These are phyloP conservation scores for Arabidopsis suecica DNA, from an alignment of 345 rosid genomes.

Conservation along the genomic window DNA sequence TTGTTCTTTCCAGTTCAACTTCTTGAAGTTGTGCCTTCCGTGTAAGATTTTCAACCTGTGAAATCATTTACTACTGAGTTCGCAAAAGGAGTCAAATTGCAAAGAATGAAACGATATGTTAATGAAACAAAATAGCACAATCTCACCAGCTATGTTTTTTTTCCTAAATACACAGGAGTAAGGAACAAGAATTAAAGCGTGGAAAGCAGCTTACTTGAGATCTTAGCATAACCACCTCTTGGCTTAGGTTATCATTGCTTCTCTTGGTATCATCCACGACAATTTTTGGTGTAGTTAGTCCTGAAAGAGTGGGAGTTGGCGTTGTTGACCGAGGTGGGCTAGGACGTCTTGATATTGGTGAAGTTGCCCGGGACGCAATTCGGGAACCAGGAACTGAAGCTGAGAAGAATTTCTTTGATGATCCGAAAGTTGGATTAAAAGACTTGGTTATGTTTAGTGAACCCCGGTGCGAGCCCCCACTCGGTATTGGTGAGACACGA, in stretches of 20 bases:
- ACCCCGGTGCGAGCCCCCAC: conserved; percentile 82
- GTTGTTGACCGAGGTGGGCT: conserved; percentile 99
- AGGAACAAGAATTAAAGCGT: conserved; percentile 8
- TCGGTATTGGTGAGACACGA: conserved; percentile 96
- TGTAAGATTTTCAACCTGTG: conserved; percentile 90
- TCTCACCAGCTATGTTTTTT: conserved; percentile 29
- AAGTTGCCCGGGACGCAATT: conserved; percentile 97
- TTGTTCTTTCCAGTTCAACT: conserved; percentile 83
- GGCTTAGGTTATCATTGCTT: conserved; percentile 75
- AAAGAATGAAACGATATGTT: background rate
- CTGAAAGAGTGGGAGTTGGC: conserved; percentile 94
- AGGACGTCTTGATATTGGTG: conserved; percentile 92
- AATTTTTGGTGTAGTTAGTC: conserved; percentile 82
- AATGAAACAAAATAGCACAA: background rate
- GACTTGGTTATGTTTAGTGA: conserved; percentile 77
- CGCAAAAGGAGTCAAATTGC: conserved; percentile 6
- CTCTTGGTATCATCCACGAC: conserved; percentile 75
- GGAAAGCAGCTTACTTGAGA: conserved; percentile 67
- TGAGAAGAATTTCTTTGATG: conserved; percentile 96
- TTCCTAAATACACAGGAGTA: background rate
- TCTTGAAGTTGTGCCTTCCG: conserved; percentile 89
- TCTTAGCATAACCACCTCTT: conserved; percentile 85
- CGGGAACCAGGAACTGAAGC: conserved; percentile 99
- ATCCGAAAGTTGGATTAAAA: conserved; percentile 82
- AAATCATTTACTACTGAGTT: conserved; percentile 16